These are phyloP conservation scores for Solanum hybrid DNA, from an alignment of 305 asterid species.

Conservation along the genomic window DNA sequence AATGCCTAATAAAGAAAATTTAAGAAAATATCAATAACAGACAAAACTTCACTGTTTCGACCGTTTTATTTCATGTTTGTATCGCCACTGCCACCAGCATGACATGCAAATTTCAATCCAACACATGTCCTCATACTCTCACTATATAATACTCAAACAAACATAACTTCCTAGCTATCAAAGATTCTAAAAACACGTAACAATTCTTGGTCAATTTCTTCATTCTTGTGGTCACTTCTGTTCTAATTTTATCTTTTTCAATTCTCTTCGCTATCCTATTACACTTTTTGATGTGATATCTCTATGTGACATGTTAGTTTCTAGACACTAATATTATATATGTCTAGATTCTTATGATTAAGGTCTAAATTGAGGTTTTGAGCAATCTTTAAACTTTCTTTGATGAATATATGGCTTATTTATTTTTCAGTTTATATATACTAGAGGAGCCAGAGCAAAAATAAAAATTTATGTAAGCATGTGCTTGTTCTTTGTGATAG, in stretches of 20 bases:
- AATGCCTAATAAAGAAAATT: neutral
- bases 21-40: neutral
- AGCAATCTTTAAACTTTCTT: neutral
- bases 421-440: neutral
- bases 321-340: neutral
- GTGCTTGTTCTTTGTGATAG: neutral
- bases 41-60: neutral
- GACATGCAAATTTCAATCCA: neutral
- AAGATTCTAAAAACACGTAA: neutral
- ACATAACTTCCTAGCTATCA: neutral
- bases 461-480: neutral
- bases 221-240: neutral
- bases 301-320: neutral
- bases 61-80: neutral
- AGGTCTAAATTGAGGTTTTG: neutral
- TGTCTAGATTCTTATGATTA: neutral
- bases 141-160: neutral
- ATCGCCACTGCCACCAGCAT: neutral
- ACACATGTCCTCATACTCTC: neutral
- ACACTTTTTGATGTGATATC: neutral
- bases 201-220: neutral
- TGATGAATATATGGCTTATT: neutral
- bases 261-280: neutral
- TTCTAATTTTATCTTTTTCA: neutral
- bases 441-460: neutral